phyloP scores from a whole-genome alignment of 768 basidiomycete genomes.

The Naganishia vishniacii region DNA sequence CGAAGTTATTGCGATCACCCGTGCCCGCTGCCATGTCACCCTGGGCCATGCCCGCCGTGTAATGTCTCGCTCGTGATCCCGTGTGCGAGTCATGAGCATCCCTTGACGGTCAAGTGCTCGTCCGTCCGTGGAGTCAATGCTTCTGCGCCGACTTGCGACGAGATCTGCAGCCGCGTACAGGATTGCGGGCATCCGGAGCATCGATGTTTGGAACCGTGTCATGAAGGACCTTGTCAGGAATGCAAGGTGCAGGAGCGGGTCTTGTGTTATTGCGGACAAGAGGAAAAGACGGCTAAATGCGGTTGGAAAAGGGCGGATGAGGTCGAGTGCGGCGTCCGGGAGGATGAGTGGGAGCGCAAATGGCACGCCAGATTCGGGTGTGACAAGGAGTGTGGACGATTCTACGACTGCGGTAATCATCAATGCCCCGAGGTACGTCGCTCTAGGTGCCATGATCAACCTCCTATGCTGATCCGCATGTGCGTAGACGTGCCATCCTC shows the following conservation, averaged over 20 bases:
- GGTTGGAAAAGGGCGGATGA: conserved; percentile 50
- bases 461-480: too few species aligned
- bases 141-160: conserved; percentile 39
- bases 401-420: conserved; percentile 74
- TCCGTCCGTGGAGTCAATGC: conserved; percentile 37
- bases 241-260: conserved; percentile 59
- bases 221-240: conserved; percentile 65
- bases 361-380: conserved; percentile 71
- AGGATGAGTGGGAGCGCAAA: conserved; percentile 49
- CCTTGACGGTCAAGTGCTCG: conserved; percentile 52
- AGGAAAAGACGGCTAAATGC: conserved; percentile 59
- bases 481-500: conserved; percentile 64
- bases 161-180: conserved; percentile 61
- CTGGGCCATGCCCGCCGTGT: conserved; percentile 94
- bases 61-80: conserved; percentile 66
- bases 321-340: conserved; percentile 45
- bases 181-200: conserved; percentile 54
- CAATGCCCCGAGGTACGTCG: conserved; percentile 56
- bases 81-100: conserved; percentile 70
- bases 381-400: conserved; percentile 58
- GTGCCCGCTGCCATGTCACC: conserved; percentile 61
- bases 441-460: conserved; percentile 21
- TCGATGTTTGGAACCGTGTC: conserved; percentile 63
- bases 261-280: conserved; percentile 76
- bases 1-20: conserved; percentile 63